Percentiles rank a stretch among this genome's conserved stretches.
phyloP scores from a whole-genome alignment of 768 basidiomycete genomes.

The Trametes villosa region DNA sequence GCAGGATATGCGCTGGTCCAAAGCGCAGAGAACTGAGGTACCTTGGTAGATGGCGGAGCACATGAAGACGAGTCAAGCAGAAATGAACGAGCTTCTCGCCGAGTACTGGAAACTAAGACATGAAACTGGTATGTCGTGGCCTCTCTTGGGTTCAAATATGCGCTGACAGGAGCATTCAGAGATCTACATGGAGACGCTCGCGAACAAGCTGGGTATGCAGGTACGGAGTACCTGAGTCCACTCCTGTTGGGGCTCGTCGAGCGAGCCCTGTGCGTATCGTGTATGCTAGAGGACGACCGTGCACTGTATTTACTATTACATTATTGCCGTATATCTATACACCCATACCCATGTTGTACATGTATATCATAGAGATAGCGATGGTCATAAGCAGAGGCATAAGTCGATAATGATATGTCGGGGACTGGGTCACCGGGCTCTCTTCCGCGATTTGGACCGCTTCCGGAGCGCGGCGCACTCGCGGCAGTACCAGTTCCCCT shows the following conservation, averaged over 20 bases:
- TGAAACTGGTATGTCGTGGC: slow-evolving; percentile 58
- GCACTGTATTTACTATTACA: background rate
- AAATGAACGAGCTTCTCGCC: slow-evolving; percentile 78
- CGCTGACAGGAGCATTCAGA: slow-evolving; percentile 45
- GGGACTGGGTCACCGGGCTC: background rate
- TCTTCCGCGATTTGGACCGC: slow-evolving; percentile 17
- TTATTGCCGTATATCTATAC: slow-evolving; percentile 8
- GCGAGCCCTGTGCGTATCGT: no score
- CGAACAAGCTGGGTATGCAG: slow-evolving; percentile 66
- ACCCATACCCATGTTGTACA: slow-evolving; percentile 21
- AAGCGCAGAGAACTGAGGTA: background rate
- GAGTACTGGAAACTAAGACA: slow-evolving; percentile 86
- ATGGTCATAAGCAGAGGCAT: background rate
- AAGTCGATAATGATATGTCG: background rate
- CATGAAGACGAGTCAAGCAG: slow-evolving; percentile 70
- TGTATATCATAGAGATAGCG: background rate
- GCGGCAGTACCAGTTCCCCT: slow-evolving; percentile 71
- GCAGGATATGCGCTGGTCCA: background rate
- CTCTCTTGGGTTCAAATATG: background rate
- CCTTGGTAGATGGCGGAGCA: slow-evolving; percentile 70
- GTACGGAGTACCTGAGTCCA: slow-evolving; percentile 28
- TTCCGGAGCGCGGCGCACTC: slow-evolving; percentile 48
- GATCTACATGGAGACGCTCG: slow-evolving; percentile 85
- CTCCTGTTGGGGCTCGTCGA: no score
- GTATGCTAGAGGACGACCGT: background rate